These are phyloP conservation scores for Colletotrichum limetticola DNA, from an alignment of 2,329 filamentous ascomycete genomes.

Conservation along the genomic window DNA sequence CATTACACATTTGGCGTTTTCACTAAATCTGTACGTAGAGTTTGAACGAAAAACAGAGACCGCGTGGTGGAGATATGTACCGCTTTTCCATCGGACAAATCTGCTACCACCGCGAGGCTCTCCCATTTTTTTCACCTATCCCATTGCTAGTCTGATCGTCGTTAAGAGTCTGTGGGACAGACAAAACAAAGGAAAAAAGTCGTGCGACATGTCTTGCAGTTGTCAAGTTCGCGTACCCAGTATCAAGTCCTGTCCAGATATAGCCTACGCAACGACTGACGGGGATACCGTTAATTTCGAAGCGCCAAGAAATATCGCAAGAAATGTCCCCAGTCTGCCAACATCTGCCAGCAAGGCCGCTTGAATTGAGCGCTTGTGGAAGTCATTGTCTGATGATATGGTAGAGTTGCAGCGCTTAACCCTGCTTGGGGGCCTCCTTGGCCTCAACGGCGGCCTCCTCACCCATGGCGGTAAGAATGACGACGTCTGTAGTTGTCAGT, in stretches of 20 bases:
- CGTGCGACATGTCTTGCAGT: conserved; percentile 44
- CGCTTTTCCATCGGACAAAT: conserved; percentile 50
- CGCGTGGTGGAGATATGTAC: conserved; percentile 36
- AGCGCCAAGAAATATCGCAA: conserved; percentile 48
- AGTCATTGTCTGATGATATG: conserved; percentile 28
- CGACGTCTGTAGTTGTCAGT: conserved; percentile 72
- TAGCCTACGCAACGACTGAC: conserved; percentile 54
- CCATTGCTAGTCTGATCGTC: conserved; percentile 38
- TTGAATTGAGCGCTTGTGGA: conserved; percentile 31
- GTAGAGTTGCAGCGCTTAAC: conserved; percentile 36
- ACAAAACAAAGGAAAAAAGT: conserved; percentile 52
- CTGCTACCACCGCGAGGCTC: conserved; percentile 45
- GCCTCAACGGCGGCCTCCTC: conserved; percentile 92
- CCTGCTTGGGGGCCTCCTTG: conserved; percentile 82
- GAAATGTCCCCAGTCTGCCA: conserved; percentile 41
- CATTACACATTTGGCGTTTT: not conserved
- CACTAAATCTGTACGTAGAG: not conserved
- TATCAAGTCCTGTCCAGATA: conserved; percentile 56
- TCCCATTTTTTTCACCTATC: conserved; percentile 47
- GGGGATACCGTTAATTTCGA: conserved; percentile 50
- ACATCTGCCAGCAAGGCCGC: conserved; percentile 34
- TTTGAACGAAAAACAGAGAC: conserved; percentile 24
- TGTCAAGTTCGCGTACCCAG: conserved; percentile 50
- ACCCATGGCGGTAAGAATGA: conserved; percentile 94
- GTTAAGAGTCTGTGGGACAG: conserved; percentile 45